A percentile compares a stretch with the other conserved stretches of the same genome.
These are phyloP conservation scores for Mycosarcoma mackinlayi DNA, from an alignment of 1,284 basidiomycete genomes.

Conservation along the genomic window DNA sequence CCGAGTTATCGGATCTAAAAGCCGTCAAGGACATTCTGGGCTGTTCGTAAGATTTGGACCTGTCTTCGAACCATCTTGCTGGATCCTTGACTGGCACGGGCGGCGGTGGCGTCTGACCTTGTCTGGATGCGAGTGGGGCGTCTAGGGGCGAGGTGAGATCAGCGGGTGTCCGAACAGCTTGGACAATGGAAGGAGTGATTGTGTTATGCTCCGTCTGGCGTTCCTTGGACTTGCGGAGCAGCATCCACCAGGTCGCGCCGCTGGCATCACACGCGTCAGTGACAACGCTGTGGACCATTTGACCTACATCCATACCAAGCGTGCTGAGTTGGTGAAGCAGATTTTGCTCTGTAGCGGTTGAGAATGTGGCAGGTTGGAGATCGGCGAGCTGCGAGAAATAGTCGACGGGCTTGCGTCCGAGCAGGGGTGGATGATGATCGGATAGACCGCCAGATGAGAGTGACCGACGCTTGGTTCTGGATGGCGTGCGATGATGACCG, in stretches of 20 bases:
- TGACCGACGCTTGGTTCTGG: slow-evolving; percentile 91
- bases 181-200: background rate
- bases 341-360: slow-evolving; percentile 80
- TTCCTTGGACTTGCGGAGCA: slow-evolving; percentile 81
- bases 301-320: slow-evolving; percentile 90
- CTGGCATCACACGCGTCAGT: slow-evolving; percentile 91
- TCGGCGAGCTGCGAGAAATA: slow-evolving; percentile 79
- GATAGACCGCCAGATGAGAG: slow-evolving; percentile 71
- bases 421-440: slow-evolving; percentile 52
- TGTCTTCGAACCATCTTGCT: slow-evolving; percentile 28
- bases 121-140: background rate
- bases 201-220: slow-evolving; percentile 16
- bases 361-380: slow-evolving; percentile 83
- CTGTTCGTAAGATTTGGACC: slow-evolving; percentile 7
- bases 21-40: slow-evolving; percentile 7
- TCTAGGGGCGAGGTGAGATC: background rate
- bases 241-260: slow-evolving; percentile 96
- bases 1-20: slow-evolving; percentile 25
- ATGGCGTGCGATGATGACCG: slow-evolving; percentile 81
- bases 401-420: slow-evolving; percentile 68
- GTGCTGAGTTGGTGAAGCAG: slow-evolving; percentile 80
- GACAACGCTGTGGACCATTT: slow-evolving; percentile 90
- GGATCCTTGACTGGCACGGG: slow-evolving; percentile 42
- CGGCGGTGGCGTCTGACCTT: slow-evolving; percentile 11
- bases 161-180: background rate